A percentile compares a stretch with the other conserved stretches of the same genome.
phyloP scores from a whole-genome alignment of 306 rosid species.

The Vachellia pachyceras region DNA sequence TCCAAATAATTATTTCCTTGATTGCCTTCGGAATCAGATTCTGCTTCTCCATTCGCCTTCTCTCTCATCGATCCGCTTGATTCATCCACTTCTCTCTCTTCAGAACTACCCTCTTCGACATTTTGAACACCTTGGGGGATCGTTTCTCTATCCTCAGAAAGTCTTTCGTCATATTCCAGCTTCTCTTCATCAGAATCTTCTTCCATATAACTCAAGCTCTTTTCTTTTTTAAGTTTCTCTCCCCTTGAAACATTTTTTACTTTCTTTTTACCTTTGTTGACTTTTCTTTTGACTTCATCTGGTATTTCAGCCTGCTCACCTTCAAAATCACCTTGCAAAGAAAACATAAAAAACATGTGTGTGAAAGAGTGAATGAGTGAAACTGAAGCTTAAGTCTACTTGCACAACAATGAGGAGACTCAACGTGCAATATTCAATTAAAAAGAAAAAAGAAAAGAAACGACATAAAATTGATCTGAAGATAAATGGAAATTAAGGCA shows the following conservation, averaged over 20 bases:
- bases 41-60: constrained; percentile 42
- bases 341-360: neutral
- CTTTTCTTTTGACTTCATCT: constrained; percentile 49
- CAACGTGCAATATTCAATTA: constrained; percentile 18
- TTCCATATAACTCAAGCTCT: constrained; percentile 38
- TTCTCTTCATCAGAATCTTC: constrained; percentile 54
- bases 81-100: constrained; percentile 57
- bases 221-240: constrained; percentile 47
- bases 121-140: constrained; percentile 50
- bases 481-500: no score
- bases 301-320: constrained; percentile 59
- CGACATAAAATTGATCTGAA: no score
- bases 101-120: constrained; percentile 51
- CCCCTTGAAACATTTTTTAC: constrained; percentile 50
- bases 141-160: constrained; percentile 47
- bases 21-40: constrained; percentile 53
- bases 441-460: neutral
- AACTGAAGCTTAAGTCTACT: constrained; percentile 12
- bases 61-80: constrained; percentile 51
- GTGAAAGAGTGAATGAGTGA: constrained; percentile 12
- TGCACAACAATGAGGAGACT: constrained; percentile 9
- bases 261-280: constrained; percentile 62
- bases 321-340: constrained; percentile 64
- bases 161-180: constrained; percentile 49
- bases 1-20: constrained; percentile 48